Conservation (phyloP, 2,329 filamentous ascomycete genomes). For the Phyllosticta paracitricarpa region DNA sequence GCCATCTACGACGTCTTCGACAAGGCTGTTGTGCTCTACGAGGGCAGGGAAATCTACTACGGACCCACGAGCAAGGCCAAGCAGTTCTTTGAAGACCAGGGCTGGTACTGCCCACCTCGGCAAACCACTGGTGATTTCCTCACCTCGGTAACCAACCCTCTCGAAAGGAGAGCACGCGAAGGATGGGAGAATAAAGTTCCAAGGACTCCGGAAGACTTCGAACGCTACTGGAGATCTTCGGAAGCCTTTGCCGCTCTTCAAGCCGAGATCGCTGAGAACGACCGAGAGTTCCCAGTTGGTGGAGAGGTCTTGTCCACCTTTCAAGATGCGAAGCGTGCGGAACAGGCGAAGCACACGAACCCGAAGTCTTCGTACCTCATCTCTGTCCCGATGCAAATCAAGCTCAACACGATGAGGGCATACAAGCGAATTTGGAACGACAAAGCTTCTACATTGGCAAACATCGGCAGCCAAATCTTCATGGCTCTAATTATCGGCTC, state of each 20-base stretch:
- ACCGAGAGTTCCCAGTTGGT: conserved; percentile 35
- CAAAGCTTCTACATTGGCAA: conserved; percentile 21
- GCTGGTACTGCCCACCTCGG: conserved; percentile 56
- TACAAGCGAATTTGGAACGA: conserved; percentile 27
- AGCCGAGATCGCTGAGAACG: conserved; percentile 43
- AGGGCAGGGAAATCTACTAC: conserved; percentile 69
- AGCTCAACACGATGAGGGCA: conserved; percentile 21
- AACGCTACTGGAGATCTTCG: conserved; percentile 42
- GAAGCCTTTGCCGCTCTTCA: conserved; percentile 33
- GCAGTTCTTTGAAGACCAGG: conserved; percentile 57
- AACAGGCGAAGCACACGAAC: conserved; percentile 45
- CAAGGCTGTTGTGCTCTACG: conserved; percentile 64
- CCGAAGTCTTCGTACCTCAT: conserved; percentile 50
- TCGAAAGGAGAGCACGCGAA: conserved; percentile 31
- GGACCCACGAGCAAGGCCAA: conserved; percentile 52
- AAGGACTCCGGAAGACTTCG: conserved; percentile 40
- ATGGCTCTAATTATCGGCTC: conserved; percentile 53
- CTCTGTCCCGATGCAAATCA: conserved; percentile 38
- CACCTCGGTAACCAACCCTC: conserved; percentile 54
- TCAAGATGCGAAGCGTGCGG: conserved; percentile 33
- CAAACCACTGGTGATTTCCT: conserved; percentile 68
- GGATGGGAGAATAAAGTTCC: conserved; percentile 37
- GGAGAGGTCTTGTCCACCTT: conserved; percentile 17
- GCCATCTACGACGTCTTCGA: conserved; percentile 56
- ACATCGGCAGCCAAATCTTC: conserved; percentile 40